A percentile compares a stretch with the other conserved stretches of the same genome.
Conservation (phyloP, 2,329 filamentous ascomycete species). For the Pyricularia sp. region DNA sequence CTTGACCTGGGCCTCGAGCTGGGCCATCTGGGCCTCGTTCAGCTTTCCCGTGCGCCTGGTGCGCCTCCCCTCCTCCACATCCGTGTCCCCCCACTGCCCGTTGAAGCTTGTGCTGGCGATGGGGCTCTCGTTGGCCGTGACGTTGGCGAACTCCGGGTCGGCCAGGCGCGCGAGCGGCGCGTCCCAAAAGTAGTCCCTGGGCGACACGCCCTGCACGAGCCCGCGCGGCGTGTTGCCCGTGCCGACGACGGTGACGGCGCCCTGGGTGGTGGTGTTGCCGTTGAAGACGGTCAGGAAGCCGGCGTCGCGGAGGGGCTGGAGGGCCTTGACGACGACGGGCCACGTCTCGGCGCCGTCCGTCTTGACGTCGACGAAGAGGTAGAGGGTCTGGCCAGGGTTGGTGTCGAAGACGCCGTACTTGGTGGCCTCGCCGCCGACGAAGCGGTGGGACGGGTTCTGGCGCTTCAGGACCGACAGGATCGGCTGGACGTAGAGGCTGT, state of each 20-base stretch:
- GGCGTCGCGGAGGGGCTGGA: slow-evolving; percentile 41
- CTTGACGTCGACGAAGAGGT: slow-evolving; percentile 57
- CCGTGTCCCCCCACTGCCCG: slow-evolving; percentile 18
- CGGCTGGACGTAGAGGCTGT: slow-evolving; percentile 48
- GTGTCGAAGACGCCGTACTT: slow-evolving; percentile 41
- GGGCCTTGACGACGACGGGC: slow-evolving; percentile 34
- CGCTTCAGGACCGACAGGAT: slow-evolving; percentile 40
- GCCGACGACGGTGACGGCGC: slow-evolving; percentile 52
- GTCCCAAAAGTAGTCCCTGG: slow-evolving; percentile 28
- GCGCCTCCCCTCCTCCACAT: slow-evolving; percentile 9
- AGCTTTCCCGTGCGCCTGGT: slow-evolving; percentile 16
- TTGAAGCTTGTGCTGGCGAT: slow-evolving; percentile 22
- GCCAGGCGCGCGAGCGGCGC: slow-evolving; percentile 12
- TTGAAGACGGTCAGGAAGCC: slow-evolving; percentile 40
- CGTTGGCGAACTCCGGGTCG: slow-evolving; percentile 10
- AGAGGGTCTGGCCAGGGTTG: slow-evolving; percentile 35
- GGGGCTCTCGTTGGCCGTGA: slow-evolving; percentile 14
- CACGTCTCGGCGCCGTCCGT: slow-evolving; percentile 36
- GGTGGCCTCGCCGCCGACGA: slow-evolving; percentile 24
- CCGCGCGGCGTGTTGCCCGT: slow-evolving; percentile 50
- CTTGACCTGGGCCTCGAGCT: slow-evolving; percentile 36
- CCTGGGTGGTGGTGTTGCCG: slow-evolving; percentile 29
- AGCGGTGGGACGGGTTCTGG: slow-evolving; percentile 34
- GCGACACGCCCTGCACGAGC: slow-evolving; percentile 41
- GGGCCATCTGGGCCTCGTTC: slow-evolving; percentile 33